Evolutionary conservation across 495 filamentous ascomycete genomes (phyloP).

Genomic region (Neurospora sp.): DNA sequence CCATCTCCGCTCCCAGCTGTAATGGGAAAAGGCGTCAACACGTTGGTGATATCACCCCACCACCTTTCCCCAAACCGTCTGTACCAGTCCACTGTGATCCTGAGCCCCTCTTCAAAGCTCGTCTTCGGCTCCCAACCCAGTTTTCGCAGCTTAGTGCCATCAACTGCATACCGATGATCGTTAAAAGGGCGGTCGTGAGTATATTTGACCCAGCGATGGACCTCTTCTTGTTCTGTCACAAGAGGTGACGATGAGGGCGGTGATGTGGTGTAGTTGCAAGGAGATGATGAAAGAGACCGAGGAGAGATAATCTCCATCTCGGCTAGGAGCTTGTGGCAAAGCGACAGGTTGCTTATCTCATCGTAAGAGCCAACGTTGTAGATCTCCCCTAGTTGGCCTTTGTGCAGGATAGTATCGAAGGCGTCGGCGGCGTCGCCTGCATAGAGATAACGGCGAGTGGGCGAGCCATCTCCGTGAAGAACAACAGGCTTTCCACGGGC

Average conservation of each 20-base stretch:
- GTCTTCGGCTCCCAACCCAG: slow-evolving; percentile 62
- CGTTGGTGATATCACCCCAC: slow-evolving; percentile 66
- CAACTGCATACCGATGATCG: slow-evolving; percentile 58
- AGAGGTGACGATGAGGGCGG: neutral
- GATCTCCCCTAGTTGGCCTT: slow-evolving; percentile 51
- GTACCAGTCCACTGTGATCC: slow-evolving; percentile 64
- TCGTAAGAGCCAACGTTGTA: slow-evolving; percentile 66
- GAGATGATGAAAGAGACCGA: neutral
- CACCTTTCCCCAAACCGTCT: slow-evolving; percentile 47
- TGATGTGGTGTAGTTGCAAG: neutral
- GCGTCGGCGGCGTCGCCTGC: slow-evolving; percentile 67
- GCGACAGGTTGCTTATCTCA: slow-evolving; percentile 52
- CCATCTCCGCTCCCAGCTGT: slow-evolving; percentile 40
- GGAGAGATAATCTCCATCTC: slow-evolving; percentile 33
- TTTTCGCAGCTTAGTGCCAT: slow-evolving; percentile 51
- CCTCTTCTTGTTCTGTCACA: slow-evolving; percentile 19
- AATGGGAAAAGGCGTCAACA: slow-evolving; percentile 48
- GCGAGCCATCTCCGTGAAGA: slow-evolving; percentile 59
- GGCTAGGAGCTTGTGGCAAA: slow-evolving; percentile 49
- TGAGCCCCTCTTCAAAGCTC: slow-evolving; percentile 50
- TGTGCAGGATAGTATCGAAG: slow-evolving; percentile 68
- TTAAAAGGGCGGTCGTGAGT: slow-evolving; percentile 65
- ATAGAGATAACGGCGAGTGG: slow-evolving; percentile 59
- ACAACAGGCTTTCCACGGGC: slow-evolving; percentile 46
- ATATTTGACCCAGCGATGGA: slow-evolving; percentile 49